phyloP scores from a whole-genome alignment of 163 green algal species.

The Scenedesmus sp. region DNA sequence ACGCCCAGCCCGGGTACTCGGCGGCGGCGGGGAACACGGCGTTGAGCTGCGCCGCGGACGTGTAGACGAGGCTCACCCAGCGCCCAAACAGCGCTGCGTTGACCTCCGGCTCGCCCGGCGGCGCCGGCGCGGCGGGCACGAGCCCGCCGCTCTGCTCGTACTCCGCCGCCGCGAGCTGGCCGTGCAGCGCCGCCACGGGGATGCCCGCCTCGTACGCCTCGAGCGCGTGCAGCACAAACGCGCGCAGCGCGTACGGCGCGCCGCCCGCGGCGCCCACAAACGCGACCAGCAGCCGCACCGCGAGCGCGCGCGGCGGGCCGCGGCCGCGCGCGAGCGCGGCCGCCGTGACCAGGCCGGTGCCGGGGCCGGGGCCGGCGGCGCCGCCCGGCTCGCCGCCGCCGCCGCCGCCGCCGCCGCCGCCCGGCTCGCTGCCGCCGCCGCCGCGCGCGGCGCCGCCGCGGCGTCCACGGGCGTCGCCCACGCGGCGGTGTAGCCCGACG shows the following conservation, averaged over 20 bases:
- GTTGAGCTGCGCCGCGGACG: constrained; percentile 66
- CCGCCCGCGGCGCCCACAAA: constrained; percentile 74
- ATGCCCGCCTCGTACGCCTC: constrained; percentile 38
- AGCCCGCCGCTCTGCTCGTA: constrained; percentile 69
- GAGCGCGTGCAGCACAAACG: constrained; percentile 56
- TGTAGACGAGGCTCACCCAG: constrained; percentile 69
- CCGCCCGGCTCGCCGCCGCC: not conserved
- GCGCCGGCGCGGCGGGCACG: not conserved
- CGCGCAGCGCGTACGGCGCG: constrained; percentile 45
- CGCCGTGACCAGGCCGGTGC: constrained; percentile 10
- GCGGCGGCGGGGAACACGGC: constrained; percentile 51
- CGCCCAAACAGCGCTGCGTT: constrained; percentile 48
- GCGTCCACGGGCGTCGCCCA: not conserved
- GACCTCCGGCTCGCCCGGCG: constrained; percentile 17
- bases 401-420: constrained; percentile 1
- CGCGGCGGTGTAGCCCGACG: constrained; percentile 40
- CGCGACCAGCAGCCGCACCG: constrained; percentile 66
- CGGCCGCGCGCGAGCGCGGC: not conserved
- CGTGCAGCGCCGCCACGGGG: constrained; percentile 56
- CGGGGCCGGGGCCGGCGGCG: not conserved
- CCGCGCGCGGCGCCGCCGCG: not conserved
- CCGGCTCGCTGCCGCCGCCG: constrained; percentile 13
- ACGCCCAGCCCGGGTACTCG: constrained; percentile 51
- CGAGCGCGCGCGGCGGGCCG: constrained; percentile 9
- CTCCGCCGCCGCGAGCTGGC: constrained; percentile 56